These are phyloP conservation scores for Mucor saturninus DNA, from an alignment of 371 early-diverging fungal genomes.

Conservation along the genomic window DNA sequence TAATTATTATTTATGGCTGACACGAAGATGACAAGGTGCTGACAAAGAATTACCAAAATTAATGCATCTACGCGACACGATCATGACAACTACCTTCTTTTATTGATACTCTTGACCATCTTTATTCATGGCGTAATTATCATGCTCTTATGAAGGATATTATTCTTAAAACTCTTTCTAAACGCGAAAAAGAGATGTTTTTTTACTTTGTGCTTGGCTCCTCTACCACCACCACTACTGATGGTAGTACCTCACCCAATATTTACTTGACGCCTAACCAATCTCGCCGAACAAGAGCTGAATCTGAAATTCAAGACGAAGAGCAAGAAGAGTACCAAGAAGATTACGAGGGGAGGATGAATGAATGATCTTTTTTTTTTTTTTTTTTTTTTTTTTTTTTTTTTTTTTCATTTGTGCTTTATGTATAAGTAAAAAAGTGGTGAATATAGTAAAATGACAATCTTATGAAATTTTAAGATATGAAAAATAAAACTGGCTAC, in stretches of 20 bases:
- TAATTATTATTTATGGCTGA: no score
- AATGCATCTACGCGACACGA: no score
- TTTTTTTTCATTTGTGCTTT: conserved; percentile 11
- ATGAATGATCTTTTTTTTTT: conserved; percentile 3
- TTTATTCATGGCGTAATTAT: conserved; percentile 27
- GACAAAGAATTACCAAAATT: no score
- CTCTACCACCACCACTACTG: conserved; percentile 15
- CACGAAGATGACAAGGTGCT: no score
- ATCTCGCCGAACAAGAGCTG: neutral
- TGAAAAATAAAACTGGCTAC: conserved; percentile 8
- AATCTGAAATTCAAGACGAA: no score
- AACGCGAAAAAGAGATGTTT: conserved; percentile 18
- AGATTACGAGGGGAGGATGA: conserved; percentile 20
- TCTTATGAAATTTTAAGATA: neutral
- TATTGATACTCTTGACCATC: conserved; percentile 23
- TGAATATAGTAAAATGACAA: no score
- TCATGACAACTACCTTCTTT: conserved; percentile 18
- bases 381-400: no score
- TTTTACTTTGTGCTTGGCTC: conserved; percentile 16
- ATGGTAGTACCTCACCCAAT: conserved; percentile 6
- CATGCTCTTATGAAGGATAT: conserved; percentile 22
- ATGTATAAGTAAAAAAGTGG: neutral
- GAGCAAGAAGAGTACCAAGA: conserved; percentile 6
- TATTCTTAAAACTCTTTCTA: conserved; percentile 14
- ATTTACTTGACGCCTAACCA: conserved; percentile 16